Evolutionary conservation across 805 yeast genomes (phyloP), one percentile per base, ranked within the genome.

Genomic region (Ogataea salicorniae): DNA sequence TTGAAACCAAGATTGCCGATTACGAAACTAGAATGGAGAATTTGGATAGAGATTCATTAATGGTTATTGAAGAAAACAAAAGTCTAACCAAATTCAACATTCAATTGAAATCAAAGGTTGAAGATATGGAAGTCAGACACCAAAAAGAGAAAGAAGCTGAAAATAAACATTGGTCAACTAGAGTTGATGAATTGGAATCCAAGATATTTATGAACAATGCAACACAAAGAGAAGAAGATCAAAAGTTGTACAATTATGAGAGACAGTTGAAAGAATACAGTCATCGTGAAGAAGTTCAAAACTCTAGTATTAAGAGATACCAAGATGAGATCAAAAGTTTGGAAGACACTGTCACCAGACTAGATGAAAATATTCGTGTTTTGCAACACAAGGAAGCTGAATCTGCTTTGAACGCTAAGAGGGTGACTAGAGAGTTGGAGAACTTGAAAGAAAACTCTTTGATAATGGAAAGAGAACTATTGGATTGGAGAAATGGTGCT

Each of bases 11-110:
- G 17, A 48, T 64, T 17, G 54, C 62, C 5, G 55, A 59, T 5
- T 55, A 67, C 46, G 59, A 54, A 20, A 47, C 54, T 3, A 26
- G 52, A 16, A 55, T 62, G 47, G 73, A 70, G 39, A 61, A 61
- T 14, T 69, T 75, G 46, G 76, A 81, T 49, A 76, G 76, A 40
- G 80, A 80, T 41, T 74, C 77, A 37, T 68, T 83, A 47, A 79
- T 81, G 43, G 63, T 81, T 5, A 66, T 71, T 22, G 88, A 86
- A 62, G 94, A 86, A 59, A 84, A 83, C 57, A 81, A 80, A 56
- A 76, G 84, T 1, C 60, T 85, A 39, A 77, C 76, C 26, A 81
- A 73, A 51, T 74, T 73, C 49, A 80, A 83, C 55, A 65, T 66
- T 34, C 79, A 80, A 42, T 64, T 85, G 51, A 72, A 68, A 45